phyloP scores from a whole-genome alignment of 1,139 yeast species.

The Kodamaea fungicola region DNA sequence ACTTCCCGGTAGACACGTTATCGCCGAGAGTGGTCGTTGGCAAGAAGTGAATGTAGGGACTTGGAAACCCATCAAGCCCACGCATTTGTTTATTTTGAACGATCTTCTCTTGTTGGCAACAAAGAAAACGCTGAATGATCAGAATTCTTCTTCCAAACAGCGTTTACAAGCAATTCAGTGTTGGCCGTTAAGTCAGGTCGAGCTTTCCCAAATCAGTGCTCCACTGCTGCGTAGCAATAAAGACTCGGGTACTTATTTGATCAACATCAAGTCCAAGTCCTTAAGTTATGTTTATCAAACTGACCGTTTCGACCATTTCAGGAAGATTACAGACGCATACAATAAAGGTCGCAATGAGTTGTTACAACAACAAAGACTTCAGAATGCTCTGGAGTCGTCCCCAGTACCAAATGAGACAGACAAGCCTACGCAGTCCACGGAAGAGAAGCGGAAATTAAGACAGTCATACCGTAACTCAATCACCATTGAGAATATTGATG shows the following conservation, averaged over 20 bases:
- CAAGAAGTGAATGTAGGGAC: constrained; percentile 83
- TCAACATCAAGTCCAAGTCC: constrained; percentile 47
- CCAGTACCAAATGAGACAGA: constrained; percentile 1
- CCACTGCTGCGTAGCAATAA: constrained; percentile 18
- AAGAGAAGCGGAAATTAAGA: constrained; percentile 40
- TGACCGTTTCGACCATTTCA: constrained; percentile 57
- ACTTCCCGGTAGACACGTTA: constrained; percentile 76
- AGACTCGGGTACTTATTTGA: constrained; percentile 32
- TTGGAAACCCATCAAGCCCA: constrained; percentile 75
- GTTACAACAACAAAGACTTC: constrained; percentile 44
- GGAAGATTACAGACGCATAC: constrained; percentile 55
- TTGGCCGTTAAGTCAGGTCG: constrained; percentile 68
- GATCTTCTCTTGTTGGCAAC: constrained; percentile 77
- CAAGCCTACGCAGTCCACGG: constrained; percentile 13
- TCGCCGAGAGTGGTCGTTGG: constrained; percentile 84
- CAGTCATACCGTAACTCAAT: constrained; percentile 42
- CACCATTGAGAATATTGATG: constrained; percentile 23
- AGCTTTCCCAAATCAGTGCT: constrained; percentile 37
- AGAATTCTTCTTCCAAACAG: constrained; percentile 16
- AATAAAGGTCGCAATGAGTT: constrained; percentile 65
- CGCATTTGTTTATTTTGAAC: constrained; percentile 72
- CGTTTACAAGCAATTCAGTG: constrained; percentile 71
- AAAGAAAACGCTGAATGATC: constrained; percentile 41
- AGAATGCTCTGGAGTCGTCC: constrained; percentile 22
- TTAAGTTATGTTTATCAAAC: constrained; percentile 62